A percentile compares a stretch with the other conserved stretches of the same genome.
These are phyloP conservation scores for Nakataea oryzae DNA, from an alignment of 2,329 filamentous ascomycete genomes.

Conservation along the genomic window DNA sequence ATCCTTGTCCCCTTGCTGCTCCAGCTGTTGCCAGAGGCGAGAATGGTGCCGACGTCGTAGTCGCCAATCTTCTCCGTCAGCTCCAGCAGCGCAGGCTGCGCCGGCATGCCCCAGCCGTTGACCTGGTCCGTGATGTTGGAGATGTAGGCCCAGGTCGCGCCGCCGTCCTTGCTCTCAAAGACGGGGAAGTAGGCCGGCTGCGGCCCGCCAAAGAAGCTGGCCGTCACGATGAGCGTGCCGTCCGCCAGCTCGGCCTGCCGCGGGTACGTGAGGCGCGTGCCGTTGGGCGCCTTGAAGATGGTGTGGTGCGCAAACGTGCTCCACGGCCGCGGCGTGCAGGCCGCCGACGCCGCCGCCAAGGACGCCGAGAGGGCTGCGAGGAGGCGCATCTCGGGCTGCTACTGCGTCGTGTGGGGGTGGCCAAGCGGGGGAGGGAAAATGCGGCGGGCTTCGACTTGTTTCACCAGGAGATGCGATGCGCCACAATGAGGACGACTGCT, in stretches of 20 bases:
- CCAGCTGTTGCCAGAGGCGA: slow-evolving; percentile 51
- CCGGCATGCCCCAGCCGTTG: slow-evolving; percentile 55
- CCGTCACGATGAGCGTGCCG: slow-evolving; percentile 36
- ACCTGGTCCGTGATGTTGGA: slow-evolving; percentile 52
- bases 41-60: slow-evolving; percentile 51
- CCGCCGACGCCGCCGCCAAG: background rate
- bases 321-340: background rate
- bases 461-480: too few relatives aligned
- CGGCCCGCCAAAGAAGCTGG: slow-evolving; percentile 35
- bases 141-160: slow-evolving; percentile 51
- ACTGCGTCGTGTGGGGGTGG: too few relatives aligned
- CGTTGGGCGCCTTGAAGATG: slow-evolving; percentile 28
- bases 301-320: slow-evolving; percentile 13
- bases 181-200: slow-evolving; percentile 40
- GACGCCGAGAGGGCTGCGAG: background rate
- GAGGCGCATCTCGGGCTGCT: background rate
- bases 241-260: slow-evolving; percentile 26
- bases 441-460: background rate
- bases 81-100: slow-evolving; percentile 60
- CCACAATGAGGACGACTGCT: too few relatives aligned
- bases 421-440: too few relatives aligned
- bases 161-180: slow-evolving; percentile 40
- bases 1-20: slow-evolving; percentile 55
- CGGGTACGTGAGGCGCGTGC: background rate
- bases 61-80: slow-evolving; percentile 46